Percentiles rank a stretch among this genome's conserved stretches.
Evolutionary conservation across 2,329 filamentous ascomycete species (phyloP).

Genomic region (Fusarium incarnatum): DNA sequence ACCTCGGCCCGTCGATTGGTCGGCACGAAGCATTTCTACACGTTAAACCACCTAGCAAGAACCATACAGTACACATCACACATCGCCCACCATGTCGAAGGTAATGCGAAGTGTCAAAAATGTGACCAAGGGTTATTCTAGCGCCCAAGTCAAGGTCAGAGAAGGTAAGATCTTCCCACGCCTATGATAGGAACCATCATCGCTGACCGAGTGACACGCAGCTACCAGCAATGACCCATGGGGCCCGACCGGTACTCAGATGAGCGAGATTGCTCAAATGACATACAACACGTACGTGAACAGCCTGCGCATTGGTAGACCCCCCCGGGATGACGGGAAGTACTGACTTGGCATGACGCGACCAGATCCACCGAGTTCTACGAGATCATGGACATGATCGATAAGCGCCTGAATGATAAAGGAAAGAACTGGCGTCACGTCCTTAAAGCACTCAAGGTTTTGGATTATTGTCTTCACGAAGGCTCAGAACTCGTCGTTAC

Average conservation of each 20-base stretch:
- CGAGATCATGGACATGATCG: conserved; percentile 99
- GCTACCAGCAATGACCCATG: conserved; percentile 99
- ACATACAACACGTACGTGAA: conserved; percentile 91
- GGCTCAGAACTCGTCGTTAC: conserved; percentile 96
- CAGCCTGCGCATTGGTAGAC: neutral
- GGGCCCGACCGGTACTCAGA: conserved; percentile 97
- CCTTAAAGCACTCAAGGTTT: conserved; percentile 94
- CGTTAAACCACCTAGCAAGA: conserved; percentile 7
- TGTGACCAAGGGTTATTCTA: conserved; percentile 98
- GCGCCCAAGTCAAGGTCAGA: conserved; percentile 96
- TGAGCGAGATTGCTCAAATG: conserved; percentile 98
- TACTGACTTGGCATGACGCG: conserved; percentile 35
- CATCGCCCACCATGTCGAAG: conserved; percentile 80
- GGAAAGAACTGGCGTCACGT: conserved; percentile 99
- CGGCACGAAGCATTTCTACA: conserved; percentile 34
- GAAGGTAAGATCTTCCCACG: conserved; percentile 74
- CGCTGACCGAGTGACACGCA: conserved; percentile 55
- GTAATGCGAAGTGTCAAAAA: conserved; percentile 98
- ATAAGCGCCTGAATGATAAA: conserved; percentile 98
- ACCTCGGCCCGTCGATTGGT: conserved; percentile 39
- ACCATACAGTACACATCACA: conserved; percentile 14
- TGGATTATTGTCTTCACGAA: conserved; percentile 98
- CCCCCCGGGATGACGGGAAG: neutral
- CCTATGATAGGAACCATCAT: conserved; percentile 1
- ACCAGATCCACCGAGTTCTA: conserved; percentile 93